These are phyloP conservation scores for Naganishia kalamii DNA, from an alignment of 768 basidiomycete genomes.

Conservation along the genomic window DNA sequence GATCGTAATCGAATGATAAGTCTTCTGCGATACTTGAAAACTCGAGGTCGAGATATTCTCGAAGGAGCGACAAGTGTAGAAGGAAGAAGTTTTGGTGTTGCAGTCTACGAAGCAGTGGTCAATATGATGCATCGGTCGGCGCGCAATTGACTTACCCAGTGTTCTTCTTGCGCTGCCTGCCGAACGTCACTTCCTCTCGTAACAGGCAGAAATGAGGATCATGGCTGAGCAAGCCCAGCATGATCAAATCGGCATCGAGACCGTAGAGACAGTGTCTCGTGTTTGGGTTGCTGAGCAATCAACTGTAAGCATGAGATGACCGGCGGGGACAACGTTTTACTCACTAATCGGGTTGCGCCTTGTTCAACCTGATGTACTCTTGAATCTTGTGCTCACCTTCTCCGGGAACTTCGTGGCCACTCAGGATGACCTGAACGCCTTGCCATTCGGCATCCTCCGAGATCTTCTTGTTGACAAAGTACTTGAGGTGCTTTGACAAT, in stretches of 20 bases:
- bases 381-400: conserved; percentile 99
- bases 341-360: conserved; percentile 82
- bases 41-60: conserved; percentile 95
- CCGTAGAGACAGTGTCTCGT: conserved; percentile 96
- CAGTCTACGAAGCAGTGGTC: conserved; percentile 24
- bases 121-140: background rate
- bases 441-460: conserved; percentile 94
- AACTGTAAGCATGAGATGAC: conserved; percentile 8
- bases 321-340: conserved; percentile 7
- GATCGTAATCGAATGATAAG: conserved; percentile 72
- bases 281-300: conserved; percentile 63
- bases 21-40: conserved; percentile 57
- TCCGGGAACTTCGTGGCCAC: conserved; percentile 95
- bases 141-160: conserved; percentile 51
- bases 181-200: conserved; percentile 97
- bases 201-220: conserved; percentile 98
- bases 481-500: conserved; percentile 83
- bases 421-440: conserved; percentile 81
- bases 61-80: conserved; percentile 84
- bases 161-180: conserved; percentile 69
- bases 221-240: conserved; percentile 93
- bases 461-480: conserved; percentile 98
- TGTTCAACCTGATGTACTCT: conserved; percentile 92
- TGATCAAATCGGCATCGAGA: conserved; percentile 94
- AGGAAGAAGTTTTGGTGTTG: conserved; percentile 79